Evolutionary conservation across 78 protist genomes (phyloP).

Genomic region (Cavenderia fasciculata): DNA sequence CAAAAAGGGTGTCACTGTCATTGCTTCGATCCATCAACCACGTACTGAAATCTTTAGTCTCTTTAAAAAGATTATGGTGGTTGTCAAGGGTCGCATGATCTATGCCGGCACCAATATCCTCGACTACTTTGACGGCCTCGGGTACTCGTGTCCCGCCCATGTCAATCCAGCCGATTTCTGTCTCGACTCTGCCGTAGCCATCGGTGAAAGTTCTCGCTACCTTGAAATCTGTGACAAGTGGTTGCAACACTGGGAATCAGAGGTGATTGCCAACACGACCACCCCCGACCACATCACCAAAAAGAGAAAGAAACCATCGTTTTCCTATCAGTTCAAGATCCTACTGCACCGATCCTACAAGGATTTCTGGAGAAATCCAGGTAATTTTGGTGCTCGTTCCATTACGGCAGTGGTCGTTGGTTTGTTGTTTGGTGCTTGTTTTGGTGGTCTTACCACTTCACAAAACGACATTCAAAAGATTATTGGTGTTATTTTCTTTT

Average conservation of each 20-base stretch:
- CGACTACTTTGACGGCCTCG: background rate
- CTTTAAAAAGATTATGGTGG: conserved; percentile 35
- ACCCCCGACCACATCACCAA: background rate
- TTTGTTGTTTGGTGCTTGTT: conserved; percentile 50
- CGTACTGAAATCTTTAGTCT: conserved; percentile 38
- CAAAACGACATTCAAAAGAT: conserved; percentile 49
- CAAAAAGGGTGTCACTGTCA: conserved; percentile 27
- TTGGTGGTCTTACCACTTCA: conserved; percentile 7
- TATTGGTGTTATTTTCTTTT: conserved; percentile 38
- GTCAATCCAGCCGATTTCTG: conserved; percentile 63
- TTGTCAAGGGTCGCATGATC: conserved; percentile 39
- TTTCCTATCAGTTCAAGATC: background rate
- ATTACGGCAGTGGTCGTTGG: conserved; percentile 15
- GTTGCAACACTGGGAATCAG: conserved; percentile 26
- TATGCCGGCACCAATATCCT: conserved; percentile 20
- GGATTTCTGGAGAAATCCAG: conserved; percentile 41
- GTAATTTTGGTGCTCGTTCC: conserved; percentile 5
- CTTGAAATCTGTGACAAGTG: conserved; percentile 25
- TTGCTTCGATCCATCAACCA: conserved; percentile 65
- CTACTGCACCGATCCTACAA: background rate
- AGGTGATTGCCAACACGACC: background rate
- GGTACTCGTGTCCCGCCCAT: conserved; percentile 23
- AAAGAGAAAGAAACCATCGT: background rate
- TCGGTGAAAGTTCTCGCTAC: conserved; percentile 11
- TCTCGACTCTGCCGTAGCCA: conserved; percentile 24